Conservation (phyloP, 83 land plant genomes). For the Picea abies region DNA sequence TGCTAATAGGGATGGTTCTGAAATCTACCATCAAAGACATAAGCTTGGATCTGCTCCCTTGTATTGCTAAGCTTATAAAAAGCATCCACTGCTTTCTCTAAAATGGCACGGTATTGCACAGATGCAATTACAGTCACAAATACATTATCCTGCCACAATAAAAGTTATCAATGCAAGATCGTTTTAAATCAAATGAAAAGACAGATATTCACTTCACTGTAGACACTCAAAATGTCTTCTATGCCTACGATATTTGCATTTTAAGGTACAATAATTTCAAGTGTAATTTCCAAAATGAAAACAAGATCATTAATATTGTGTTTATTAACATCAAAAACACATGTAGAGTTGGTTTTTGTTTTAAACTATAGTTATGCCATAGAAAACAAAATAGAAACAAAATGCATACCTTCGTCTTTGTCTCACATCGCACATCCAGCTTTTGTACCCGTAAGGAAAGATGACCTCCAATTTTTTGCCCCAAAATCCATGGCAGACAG, state of each 20-base stretch:
- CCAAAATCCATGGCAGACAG: slow-evolving; percentile 58
- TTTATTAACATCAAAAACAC: too few species aligned
- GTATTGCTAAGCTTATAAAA: slow-evolving; percentile 79
- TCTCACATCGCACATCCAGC: slow-evolving; percentile 38
- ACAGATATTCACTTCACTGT: too few species aligned
- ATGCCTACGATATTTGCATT: too few species aligned
- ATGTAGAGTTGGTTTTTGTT: too few species aligned
- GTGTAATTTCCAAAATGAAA: too few species aligned
- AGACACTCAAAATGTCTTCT: too few species aligned
- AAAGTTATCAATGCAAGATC: neutral
- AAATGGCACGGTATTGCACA: slow-evolving; percentile 65
- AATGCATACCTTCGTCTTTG: slow-evolving; percentile 44
- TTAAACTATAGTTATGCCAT: too few species aligned
- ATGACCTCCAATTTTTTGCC: slow-evolving; percentile 47
- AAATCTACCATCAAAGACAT: slow-evolving; percentile 66
- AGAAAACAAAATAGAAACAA: neutral
- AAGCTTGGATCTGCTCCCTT: slow-evolving; percentile 78
- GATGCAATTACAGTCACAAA: slow-evolving; percentile 84
- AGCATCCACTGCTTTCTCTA: slow-evolving; percentile 67
- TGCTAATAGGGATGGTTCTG: too few species aligned
- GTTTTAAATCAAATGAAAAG: too few species aligned
- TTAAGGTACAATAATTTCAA: too few species aligned
- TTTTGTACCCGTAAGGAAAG: slow-evolving; percentile 70
- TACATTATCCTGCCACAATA: slow-evolving; percentile 72
- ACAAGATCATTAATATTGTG: too few species aligned